Evolutionary conservation across 768 basidiomycete species (phyloP), one percentile per base, ranked within the genome.

Genomic region (Tremella mesenterica): DNA sequence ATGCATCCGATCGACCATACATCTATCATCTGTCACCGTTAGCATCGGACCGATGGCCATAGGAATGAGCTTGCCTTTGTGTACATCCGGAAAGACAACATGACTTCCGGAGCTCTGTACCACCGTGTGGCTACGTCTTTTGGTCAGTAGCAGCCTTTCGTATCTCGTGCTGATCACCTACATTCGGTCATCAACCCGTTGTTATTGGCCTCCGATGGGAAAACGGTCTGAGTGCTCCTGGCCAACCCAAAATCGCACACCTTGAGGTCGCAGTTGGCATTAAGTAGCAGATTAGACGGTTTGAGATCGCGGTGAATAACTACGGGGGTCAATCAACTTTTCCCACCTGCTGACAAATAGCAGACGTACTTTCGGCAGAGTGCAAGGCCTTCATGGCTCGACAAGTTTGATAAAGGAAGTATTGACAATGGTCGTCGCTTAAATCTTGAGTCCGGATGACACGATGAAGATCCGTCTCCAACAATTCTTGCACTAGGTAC

Each of bases 41-140:
- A n/a, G 38, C 4, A 41, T 18, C n/a, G 4, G n/a, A 5, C 23
- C 30, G 3, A 27, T 34, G 25, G 27, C 16, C 33, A n/a, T 29
- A 14, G 12, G 2, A 18, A 2, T 18, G 36, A 55, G n/a, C 64
- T 52, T n/a, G 68, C 85, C 76, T 91, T 91, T 48, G 92, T 93
- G 76, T 99, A 99, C 72, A 95, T 86, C 72, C 95, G 93, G 79
- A 96, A 97, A 9, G 91, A 95, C 48, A 99, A 79, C 95, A 99
- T 99, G 76, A 99, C 92, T 73, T 99, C 95, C 0, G 95, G 95
- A 0, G 95, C 95, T 31, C 95, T 83, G 70, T 97, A 99, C 95
- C 95, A 99, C 63, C 95, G 79, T 23, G 95, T 97, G 1, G 95
- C 93, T 45, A 99, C 95, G 51, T 66, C 64, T 66, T 36, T 34